phyloP scores from a whole-genome alignment of 176 grass and related monocot species.

The Poa pratensis region DNA sequence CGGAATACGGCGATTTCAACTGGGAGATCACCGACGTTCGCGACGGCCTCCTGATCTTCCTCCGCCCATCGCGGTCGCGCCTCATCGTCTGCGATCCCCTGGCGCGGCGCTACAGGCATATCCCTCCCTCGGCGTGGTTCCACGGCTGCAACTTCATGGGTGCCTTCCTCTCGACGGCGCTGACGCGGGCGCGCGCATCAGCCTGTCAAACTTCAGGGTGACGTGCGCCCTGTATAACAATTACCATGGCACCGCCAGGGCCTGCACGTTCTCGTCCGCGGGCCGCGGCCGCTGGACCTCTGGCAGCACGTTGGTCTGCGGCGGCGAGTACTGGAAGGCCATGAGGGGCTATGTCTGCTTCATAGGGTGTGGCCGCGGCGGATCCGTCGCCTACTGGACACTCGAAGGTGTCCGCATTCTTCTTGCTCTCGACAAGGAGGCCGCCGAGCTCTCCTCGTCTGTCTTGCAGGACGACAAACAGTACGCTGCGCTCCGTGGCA shows the following conservation, averaged over 20 bases:
- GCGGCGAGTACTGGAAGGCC: not conserved
- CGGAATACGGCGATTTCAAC: not conserved
- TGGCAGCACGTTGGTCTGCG: not conserved
- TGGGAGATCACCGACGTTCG: not conserved
- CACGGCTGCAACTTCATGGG: not conserved
- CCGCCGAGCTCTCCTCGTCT: not conserved
- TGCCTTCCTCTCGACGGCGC: not conserved
- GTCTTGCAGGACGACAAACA: no score
- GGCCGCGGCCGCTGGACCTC: not conserved
- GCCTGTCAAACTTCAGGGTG: not conserved
- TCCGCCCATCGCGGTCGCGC: not conserved
- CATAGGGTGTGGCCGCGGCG: no score
- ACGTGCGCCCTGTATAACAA: not conserved
- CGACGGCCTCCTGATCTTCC: not conserved
- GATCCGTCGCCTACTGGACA: not conserved
- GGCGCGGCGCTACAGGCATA: not conserved
- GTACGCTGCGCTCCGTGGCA: no score
- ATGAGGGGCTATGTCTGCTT: no score
- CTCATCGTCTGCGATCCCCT: not conserved
- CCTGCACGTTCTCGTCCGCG: not conserved
- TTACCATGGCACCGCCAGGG: not conserved
- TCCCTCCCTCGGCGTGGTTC: not conserved
- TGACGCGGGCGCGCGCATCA: not conserved
- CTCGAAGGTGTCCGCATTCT: not conserved
- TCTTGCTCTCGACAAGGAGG: constrained; percentile 1